Conservation (phyloP, 495 filamentous ascomycete genomes). For the Hypoxylon fragiforme region DNA sequence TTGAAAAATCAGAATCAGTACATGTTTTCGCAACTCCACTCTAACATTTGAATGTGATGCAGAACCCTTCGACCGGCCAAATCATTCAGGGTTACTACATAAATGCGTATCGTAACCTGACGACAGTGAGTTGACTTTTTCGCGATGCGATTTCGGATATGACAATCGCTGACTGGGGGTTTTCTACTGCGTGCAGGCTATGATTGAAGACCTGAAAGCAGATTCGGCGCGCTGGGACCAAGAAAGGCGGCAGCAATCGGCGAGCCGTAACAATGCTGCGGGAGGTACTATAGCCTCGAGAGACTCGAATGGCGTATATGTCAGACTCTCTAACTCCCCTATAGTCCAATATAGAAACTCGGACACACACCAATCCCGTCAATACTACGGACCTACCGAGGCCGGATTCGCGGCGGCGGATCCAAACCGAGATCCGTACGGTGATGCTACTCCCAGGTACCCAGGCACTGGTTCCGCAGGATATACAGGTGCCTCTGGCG, state of each 20-base stretch:
- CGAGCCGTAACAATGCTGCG: constrained; percentile 47
- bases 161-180: constrained; percentile 20
- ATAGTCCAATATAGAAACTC: constrained; percentile 58
- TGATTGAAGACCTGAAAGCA: constrained; percentile 83
- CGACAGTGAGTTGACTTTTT: constrained; percentile 64
- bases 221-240: constrained; percentile 82
- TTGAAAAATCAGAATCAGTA: too few relatives aligned
- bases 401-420: constrained; percentile 27
- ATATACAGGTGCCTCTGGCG: constrained; percentile 39
- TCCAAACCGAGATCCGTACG: constrained; percentile 34
- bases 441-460: constrained; percentile 40
- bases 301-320: constrained; percentile 51
- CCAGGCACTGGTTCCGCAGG: constrained; percentile 42
- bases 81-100: constrained; percentile 75
- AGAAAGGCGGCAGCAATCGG: constrained; percentile 61
- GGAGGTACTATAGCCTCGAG: constrained; percentile 62
- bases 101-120: constrained; percentile 84
- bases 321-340: constrained; percentile 62
- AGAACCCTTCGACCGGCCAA: constrained; percentile 59
- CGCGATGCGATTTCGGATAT: neutral
- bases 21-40: constrained; percentile 9
- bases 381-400: constrained; percentile 54
- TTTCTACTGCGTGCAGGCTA: constrained; percentile 63
- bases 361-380: constrained; percentile 53
- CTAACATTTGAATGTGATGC: constrained; percentile 23